phyloP scores from a whole-genome alignment of 441 rosid species.

The Euphorbia neoarborescens region DNA sequence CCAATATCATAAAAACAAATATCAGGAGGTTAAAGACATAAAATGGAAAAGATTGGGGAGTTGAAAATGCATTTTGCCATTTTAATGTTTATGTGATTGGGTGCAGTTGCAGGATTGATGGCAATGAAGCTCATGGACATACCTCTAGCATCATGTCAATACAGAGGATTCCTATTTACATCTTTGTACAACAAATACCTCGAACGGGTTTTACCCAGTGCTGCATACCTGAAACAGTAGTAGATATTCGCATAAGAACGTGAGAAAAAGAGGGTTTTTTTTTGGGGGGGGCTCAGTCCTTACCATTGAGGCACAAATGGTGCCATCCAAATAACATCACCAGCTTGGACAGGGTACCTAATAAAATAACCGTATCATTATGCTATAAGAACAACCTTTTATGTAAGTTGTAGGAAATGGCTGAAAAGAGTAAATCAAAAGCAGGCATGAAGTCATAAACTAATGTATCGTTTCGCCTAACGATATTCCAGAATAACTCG shows the following conservation, averaged over 20 bases:
- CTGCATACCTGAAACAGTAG: conserved; percentile 61
- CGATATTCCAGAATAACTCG: conserved; percentile 2
- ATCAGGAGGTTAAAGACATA: too few species aligned
- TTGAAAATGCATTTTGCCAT: too few species aligned
- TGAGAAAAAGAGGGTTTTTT: neutral
- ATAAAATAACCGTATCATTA: conserved; percentile 16
- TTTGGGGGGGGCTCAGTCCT: conserved; percentile 27
- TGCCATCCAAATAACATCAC: conserved; percentile 96
- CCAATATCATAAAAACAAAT: too few species aligned
- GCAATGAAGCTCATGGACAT: neutral
- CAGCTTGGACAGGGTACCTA: conserved; percentile 94
- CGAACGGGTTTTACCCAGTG: conserved; percentile 61
- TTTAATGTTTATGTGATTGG: conserved; percentile 13
- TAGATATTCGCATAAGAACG: neutral
- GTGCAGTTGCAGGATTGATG: conserved; percentile 1
- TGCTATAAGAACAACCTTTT: conserved; percentile 10
- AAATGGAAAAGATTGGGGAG: too few species aligned
- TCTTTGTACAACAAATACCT: conserved; percentile 80
- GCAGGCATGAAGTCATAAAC: conserved; percentile 7
- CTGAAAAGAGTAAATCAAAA: neutral
- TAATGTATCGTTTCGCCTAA: conserved; percentile 2
- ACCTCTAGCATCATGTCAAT: conserved; percentile 13
- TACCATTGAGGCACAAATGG: conserved; percentile 91
- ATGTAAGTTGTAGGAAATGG: neutral
- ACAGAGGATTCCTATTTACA: conserved; percentile 66